These are phyloP conservation scores for Excoecaria agallocha DNA, from an alignment of 345 rosid species.

Conservation along the genomic window DNA sequence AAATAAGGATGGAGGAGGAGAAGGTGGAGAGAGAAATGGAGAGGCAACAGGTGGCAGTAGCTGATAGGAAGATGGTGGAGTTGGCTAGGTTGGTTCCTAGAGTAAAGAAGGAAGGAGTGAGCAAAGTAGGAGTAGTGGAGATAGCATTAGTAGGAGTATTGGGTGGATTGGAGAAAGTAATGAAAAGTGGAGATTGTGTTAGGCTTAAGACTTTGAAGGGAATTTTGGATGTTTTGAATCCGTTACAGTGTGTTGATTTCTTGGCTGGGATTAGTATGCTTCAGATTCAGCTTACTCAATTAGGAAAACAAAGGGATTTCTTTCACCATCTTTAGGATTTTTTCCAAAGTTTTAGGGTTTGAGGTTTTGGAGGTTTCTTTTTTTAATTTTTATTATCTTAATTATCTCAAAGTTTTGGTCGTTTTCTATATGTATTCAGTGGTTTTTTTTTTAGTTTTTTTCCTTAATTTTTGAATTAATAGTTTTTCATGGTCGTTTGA, in stretches of 20 bases:
- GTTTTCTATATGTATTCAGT: not conserved
- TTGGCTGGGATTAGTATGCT: slow-evolving; percentile 48
- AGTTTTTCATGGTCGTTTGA: too few species aligned
- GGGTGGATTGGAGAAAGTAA: slow-evolving; percentile 56
- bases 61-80: slow-evolving; percentile 64
- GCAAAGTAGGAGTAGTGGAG: slow-evolving; percentile 33
- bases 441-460: not conserved
- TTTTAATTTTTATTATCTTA: not conserved
- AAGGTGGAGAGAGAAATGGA: slow-evolving; percentile 81
- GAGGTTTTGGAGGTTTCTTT: not conserved
- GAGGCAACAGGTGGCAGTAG: slow-evolving; percentile 73
- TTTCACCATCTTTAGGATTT: not conserved
- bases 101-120: slow-evolving; percentile 17
- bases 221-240: slow-evolving; percentile 58
- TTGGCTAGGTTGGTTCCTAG: slow-evolving; percentile 42
- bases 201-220: slow-evolving; percentile 75
- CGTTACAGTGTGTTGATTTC: slow-evolving; percentile 58
- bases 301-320: slow-evolving; percentile 33
- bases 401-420: not conserved
- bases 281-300: slow-evolving; percentile 53
- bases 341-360: not conserved
- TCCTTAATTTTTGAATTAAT: not conserved
- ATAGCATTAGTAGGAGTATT: slow-evolving; percentile 45
- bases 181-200: slow-evolving; percentile 81
- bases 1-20: slow-evolving; percentile 61